A percentile compares a stretch with the other conserved stretches of the same genome.
Conservation (phyloP, 169 alveolate species). For the Eimeria tenella region DNA sequence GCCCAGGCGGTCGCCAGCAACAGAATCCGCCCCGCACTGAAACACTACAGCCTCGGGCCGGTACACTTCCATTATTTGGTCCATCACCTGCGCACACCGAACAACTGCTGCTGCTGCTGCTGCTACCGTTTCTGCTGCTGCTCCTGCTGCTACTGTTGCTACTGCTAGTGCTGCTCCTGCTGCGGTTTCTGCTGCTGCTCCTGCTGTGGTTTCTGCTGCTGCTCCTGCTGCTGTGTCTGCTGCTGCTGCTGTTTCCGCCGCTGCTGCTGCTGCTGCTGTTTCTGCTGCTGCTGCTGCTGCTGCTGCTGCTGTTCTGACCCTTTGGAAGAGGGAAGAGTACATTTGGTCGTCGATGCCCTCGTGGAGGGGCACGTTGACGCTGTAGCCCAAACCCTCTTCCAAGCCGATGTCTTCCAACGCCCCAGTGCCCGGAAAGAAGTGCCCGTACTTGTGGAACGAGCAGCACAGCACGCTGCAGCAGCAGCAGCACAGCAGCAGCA, state of each 20-base stretch:
- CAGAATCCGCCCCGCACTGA: slow-evolving; percentile 99
- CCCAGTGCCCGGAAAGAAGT: slow-evolving; percentile 99
- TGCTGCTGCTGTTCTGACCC: background rate
- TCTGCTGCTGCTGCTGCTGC: background rate
- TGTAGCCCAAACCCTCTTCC: slow-evolving; percentile 95
- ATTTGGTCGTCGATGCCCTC: slow-evolving; percentile 98
- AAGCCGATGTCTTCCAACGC: slow-evolving; percentile 97
- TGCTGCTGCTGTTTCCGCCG: background rate
- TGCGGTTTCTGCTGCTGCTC: too few relatives aligned
- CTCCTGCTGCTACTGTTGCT: background rate
- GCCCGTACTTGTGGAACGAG: slow-evolving; percentile 99
- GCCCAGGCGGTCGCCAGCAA: slow-evolving; percentile 98
- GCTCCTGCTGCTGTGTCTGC: background rate
- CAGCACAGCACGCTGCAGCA: slow-evolving; percentile 97
- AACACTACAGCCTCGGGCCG: slow-evolving; percentile 98
- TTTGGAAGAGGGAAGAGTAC: slow-evolving; percentile 93
- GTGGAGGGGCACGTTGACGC: slow-evolving; percentile 98
- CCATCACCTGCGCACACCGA: slow-evolving; percentile 87
- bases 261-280: background rate
- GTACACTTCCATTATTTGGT: slow-evolving; percentile 95
- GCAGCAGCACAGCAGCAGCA: slow-evolving; percentile 1
- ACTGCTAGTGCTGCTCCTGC: too few relatives aligned
- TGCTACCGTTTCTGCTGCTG: background rate
- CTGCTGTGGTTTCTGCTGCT: background rate
- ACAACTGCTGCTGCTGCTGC: slow-evolving; percentile 10